Base-by-base conservation (phyloP, 2,329 filamentous ascomycete genomes). In the Beauveria caledonica region DNA sequence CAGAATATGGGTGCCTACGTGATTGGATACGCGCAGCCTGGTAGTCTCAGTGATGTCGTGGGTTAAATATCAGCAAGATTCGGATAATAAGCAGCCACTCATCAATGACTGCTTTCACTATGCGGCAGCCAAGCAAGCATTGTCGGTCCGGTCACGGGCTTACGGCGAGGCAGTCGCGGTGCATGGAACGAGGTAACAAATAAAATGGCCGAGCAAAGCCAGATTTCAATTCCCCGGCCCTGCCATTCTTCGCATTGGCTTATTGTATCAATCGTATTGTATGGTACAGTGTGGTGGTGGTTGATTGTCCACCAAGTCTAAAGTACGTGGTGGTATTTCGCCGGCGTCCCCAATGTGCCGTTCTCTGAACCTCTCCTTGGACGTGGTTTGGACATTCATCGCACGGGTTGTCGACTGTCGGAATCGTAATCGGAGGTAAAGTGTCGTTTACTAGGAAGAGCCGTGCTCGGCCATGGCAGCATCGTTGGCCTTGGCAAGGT, bases 401-500 rank as follows among this genome's bases (percentile, higher is more conserved):
- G 58, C 45, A 39, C 36, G 45, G 50, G 29, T 60, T 17, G 44
- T 36, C 51, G 29, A 50, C 45, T 46, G 49, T 53, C 58, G 58
- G 8, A 23, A 42, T 52, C 36, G 27, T 44, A 23, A 11, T 45
- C 21, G 45, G 39, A 25, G n/a, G 51, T 36, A 46, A 33, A 53
- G 5, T 49, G 60, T 61, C 58, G 60, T 64, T 69, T 72, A 74
- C 58, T 72, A 70, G 13, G 75, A 72, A 62, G 74, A 71, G 63
- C 76, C 71, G 62, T 71, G 68, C 67, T 77, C 70, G 62, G 67
- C 67, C 68, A 71, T 71, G 65, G 68, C 69, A 63, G 73, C 69
- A 58, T 73, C 70, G 72, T 84, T 84, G 70, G 81, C 82, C 46
- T 80, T 75, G 58, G 75, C 84, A 67, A 97, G 79, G 74, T 81